Percentiles rank a stretch among this genome's conserved stretches.
These are phyloP conservation scores for Psilocybe cyanescens DNA, from an alignment of 768 basidiomycete genomes.

Conservation along the genomic window DNA sequence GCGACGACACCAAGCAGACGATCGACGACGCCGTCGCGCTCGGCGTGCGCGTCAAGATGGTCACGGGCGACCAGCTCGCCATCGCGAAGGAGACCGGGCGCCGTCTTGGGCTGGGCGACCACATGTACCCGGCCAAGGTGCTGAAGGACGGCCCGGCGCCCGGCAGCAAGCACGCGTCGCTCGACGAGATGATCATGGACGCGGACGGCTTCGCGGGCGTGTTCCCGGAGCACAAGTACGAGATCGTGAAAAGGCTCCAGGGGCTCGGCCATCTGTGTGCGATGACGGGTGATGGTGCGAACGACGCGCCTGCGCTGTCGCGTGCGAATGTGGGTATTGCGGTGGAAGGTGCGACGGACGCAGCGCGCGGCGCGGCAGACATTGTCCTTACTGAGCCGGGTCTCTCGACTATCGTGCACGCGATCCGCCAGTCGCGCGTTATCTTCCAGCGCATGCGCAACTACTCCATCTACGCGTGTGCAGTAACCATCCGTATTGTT, in stretches of 20 bases:
- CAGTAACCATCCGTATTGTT: slow-evolving; percentile 98
- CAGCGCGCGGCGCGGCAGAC: slow-evolving; percentile 97
- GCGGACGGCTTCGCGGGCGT: slow-evolving; percentile 99
- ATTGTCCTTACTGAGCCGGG: slow-evolving; percentile 98
- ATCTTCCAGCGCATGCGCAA: slow-evolving; percentile 99
- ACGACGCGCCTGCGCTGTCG: slow-evolving; percentile 96
- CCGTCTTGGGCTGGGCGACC: slow-evolving; percentile 96
- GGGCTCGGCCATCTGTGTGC: slow-evolving; percentile 95
- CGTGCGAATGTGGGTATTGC: slow-evolving; percentile 99
- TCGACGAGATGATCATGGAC: slow-evolving; percentile 99
- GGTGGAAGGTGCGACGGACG: slow-evolving; percentile 98
- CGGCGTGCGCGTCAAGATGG: slow-evolving; percentile 99
- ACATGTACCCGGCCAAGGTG: slow-evolving; percentile 99
- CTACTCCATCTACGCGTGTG: slow-evolving; percentile 96
- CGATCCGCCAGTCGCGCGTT: slow-evolving; percentile 96
- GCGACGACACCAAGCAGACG: slow-evolving; percentile 98
- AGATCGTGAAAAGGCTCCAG: slow-evolving; percentile 98
- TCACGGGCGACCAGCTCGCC: slow-evolving; percentile 99
- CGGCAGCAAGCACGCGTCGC: slow-evolving; percentile 77
- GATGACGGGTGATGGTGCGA: slow-evolving; percentile 99
- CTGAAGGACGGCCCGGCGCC: slow-evolving; percentile 94
- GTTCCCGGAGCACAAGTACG: slow-evolving; percentile 99
- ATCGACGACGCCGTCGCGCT: slow-evolving; percentile 96
- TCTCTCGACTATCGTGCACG: slow-evolving; percentile 98
- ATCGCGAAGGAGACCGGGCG: slow-evolving; percentile 99